Conservation (phyloP, 805 yeast genomes). For the Candida railenensis region DNA sequence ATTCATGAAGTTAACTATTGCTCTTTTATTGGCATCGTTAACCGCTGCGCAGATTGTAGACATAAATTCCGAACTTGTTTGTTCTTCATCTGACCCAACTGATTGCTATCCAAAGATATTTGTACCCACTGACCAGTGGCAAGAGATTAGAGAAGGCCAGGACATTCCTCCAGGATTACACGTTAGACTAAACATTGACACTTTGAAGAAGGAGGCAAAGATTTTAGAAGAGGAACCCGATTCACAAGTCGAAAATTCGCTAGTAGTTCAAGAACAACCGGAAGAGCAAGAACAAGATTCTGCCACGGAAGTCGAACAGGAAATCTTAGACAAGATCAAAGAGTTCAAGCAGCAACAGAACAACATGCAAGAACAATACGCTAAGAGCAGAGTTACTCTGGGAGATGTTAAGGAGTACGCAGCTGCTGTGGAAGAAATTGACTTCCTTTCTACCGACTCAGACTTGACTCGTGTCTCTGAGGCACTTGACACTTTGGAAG, state of each 20-base stretch:
- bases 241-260: slow-evolving; percentile 8
- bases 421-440: slow-evolving; percentile 20
- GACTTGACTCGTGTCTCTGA: slow-evolving; percentile 18
- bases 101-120: slow-evolving; percentile 68
- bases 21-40: neutral
- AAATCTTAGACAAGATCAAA: neutral
- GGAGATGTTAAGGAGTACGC: slow-evolving; percentile 18
- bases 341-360: neutral
- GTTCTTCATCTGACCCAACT: slow-evolving; percentile 24
- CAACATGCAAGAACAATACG: slow-evolving; percentile 2
- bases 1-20: neutral
- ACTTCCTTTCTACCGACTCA: slow-evolving; percentile 3
- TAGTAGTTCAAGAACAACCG: neutral
- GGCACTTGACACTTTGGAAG: slow-evolving; percentile 48
- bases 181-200: slow-evolving; percentile 71
- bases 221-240: slow-evolving; percentile 29
- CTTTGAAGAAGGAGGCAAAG: slow-evolving; percentile 70
- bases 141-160: slow-evolving; percentile 66
- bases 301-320: slow-evolving; percentile 4
- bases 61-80: slow-evolving; percentile 11
- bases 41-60: slow-evolving; percentile 11
- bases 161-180: slow-evolving; percentile 78
- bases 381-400: slow-evolving; percentile 8
- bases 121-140: slow-evolving; percentile 69
- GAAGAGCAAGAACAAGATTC: slow-evolving; percentile 3